Conservation (phyloP, 352 stramenopile species). For the Phytophthora podocarpi region DNA sequence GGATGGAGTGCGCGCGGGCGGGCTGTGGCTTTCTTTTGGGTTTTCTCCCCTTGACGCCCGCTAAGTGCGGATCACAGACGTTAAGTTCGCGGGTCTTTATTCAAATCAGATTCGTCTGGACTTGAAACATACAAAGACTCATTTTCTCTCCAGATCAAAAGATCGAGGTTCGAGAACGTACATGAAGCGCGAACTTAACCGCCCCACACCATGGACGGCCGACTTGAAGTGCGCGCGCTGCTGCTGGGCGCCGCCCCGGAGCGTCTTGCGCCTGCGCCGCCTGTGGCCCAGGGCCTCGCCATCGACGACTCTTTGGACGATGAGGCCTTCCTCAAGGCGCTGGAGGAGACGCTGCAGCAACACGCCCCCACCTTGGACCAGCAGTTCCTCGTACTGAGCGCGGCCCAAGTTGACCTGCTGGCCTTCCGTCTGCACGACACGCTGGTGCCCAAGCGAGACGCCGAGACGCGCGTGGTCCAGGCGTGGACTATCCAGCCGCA, state of each 20-base stretch:
- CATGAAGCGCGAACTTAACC: not conserved
- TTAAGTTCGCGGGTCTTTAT: not conserved
- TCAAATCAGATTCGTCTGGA: not conserved
- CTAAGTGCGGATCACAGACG: slow-evolving; percentile 6
- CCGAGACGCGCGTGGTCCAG: slow-evolving; percentile 65
- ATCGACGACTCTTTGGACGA: slow-evolving; percentile 56
- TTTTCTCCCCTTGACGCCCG: slow-evolving; percentile 3
- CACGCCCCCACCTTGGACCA: slow-evolving; percentile 48
- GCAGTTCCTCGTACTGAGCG: slow-evolving; percentile 71
- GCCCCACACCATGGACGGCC: slow-evolving; percentile 68
- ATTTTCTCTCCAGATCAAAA: not conserved
- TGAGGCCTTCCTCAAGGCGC: slow-evolving; percentile 61
- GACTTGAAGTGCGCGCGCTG: slow-evolving; percentile 64
- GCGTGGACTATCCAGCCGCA: slow-evolving; percentile 83
- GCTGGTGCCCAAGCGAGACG: slow-evolving; percentile 72
- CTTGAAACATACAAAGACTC: too few species aligned
- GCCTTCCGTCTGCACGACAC: slow-evolving; percentile 73
- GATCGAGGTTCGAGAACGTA: too few species aligned
- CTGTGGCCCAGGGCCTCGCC: slow-evolving; percentile 36
- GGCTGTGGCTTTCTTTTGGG: slow-evolving; percentile 4
- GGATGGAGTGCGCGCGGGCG: not conserved
- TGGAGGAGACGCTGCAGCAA: slow-evolving; percentile 78
- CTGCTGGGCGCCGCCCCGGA: slow-evolving; percentile 25
- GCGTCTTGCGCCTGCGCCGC: not conserved
- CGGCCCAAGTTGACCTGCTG: slow-evolving; percentile 70